Base-by-base conservation (phyloP, 805 yeast species). In the Hanseniaspora vineae region DNA sequence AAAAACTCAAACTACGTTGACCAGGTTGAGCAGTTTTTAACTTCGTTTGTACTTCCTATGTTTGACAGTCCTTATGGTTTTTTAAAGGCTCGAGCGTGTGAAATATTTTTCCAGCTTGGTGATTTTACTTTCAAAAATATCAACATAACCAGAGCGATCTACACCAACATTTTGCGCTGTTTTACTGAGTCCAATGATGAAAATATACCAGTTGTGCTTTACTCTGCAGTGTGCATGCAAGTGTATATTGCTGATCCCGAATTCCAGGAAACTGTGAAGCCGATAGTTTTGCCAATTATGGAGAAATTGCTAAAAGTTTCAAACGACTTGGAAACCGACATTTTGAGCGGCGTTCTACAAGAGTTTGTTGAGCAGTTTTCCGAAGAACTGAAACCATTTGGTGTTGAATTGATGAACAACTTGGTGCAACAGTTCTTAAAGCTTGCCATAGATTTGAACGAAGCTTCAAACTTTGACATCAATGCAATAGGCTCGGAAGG, bases 281-380 rank as follows among this genome's bases (percentile, higher is more conserved):
- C 73, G 2, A 77, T 81, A 42, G 83, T 90, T 49, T 75, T 89
- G 32, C 84, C 84, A 35, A 78, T 89, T 1, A 85, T 92, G 86
- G 85, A 87, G 52, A 80, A 76, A 54, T 68, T 92, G 49, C 69
- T 90, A 53, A 75, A 73, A 10, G 66, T 90, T 43, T 80, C 95
- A 3, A 81, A 85, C 58, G 80, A 80, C 50, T 78, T 89, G 53
- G 98, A 90, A 57, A 79, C 83, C 49, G 98, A 92, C 59, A 76
- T 88, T 1, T 74, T 92, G 31, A 78, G 95, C 19, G 84, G 82
- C 20, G 96, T 90, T 6, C 87, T 90, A 82, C 97, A 90, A 69
- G 96, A 89, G 57, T 82, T 92, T 60, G 97, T 90, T 31, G 96
- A 89, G 59, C 78, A 76, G 50, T 92, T 83, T 64, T 75, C 95